These are phyloP conservation scores for Zhuliangozyma parablackwelliae DNA, from an alignment of 1,139 yeast species.

Conservation along the genomic window DNA sequence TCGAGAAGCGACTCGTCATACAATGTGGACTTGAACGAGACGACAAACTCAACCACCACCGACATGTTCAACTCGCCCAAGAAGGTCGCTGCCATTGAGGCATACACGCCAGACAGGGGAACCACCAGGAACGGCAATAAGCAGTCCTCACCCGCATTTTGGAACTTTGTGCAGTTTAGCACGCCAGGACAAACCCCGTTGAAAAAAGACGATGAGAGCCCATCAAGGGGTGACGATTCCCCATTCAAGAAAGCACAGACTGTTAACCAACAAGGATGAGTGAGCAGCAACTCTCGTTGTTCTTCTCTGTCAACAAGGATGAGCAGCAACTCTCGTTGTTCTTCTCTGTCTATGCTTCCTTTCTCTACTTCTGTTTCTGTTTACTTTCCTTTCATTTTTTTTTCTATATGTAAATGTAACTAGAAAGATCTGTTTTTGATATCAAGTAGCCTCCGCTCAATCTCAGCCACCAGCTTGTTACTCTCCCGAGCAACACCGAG, in stretches of 20 bases:
- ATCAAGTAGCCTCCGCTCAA: constrained; percentile 58
- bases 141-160: constrained; percentile 67
- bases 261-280: too few species aligned
- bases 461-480: constrained; percentile 55
- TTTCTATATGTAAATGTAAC: constrained; percentile 6
- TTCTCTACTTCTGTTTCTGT: background rate
- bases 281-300: too few species aligned
- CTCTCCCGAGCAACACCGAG: constrained; percentile 47
- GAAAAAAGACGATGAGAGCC: too few species aligned
- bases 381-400: background rate
- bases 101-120: constrained; percentile 81
- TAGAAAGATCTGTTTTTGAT: constrained; percentile 49
- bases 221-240: too few species aligned
- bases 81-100: constrained; percentile 64
- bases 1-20: background rate
- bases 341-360: too few species aligned
- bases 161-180: constrained; percentile 76
- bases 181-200: constrained; percentile 55
- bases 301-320: too few species aligned
- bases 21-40: too few species aligned
- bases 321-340: too few species aligned
- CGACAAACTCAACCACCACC: background rate
- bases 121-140: constrained; percentile 27
- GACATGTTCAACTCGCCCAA: constrained; percentile 48
- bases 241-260: too few species aligned